Percentiles rank a stretch among this genome's conserved stretches.
phyloP scores from a whole-genome alignment of 306 rosid genomes.

The Canavalia gladiata region DNA sequence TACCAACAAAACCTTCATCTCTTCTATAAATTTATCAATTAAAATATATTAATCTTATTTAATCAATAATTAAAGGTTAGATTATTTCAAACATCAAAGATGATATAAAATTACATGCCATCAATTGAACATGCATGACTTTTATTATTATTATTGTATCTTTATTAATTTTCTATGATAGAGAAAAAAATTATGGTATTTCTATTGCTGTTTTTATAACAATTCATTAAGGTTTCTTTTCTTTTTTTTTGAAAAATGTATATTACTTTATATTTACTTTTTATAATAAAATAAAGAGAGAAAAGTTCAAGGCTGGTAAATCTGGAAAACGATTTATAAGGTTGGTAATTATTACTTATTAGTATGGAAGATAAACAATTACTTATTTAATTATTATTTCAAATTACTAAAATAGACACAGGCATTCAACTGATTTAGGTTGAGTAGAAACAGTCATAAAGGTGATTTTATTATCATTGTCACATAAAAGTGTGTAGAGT shows the following conservation, averaged over 20 bases:
- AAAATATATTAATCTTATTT: neutral
- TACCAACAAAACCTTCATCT: slow-evolving; percentile 4
- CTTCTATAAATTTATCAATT: neutral
- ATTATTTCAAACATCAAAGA: neutral
- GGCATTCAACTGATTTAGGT: neutral
- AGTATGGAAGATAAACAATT: neutral
- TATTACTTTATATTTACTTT: neutral
- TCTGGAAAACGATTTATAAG: neutral
- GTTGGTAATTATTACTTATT: neutral
- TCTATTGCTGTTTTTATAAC: neutral
- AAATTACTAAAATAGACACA: neutral
- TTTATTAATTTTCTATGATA: neutral
- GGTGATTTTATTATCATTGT: neutral
- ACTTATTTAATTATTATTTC: neutral
- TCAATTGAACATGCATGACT: neutral
- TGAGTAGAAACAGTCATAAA: neutral
- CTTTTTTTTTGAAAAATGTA: neutral
- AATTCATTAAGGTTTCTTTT: neutral
- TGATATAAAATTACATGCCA: neutral
- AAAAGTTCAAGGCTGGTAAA: neutral
- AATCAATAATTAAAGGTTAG: neutral
- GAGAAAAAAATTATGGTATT: neutral
- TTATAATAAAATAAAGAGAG: slow-evolving; percentile 11
- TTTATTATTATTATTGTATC: neutral
- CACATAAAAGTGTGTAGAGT: neutral